Percentiles rank a stretch among this genome's conserved stretches.
Evolutionary conservation across 352 stramenopile genomes (phyloP).

Genomic region (Phytophthora pini): DNA sequence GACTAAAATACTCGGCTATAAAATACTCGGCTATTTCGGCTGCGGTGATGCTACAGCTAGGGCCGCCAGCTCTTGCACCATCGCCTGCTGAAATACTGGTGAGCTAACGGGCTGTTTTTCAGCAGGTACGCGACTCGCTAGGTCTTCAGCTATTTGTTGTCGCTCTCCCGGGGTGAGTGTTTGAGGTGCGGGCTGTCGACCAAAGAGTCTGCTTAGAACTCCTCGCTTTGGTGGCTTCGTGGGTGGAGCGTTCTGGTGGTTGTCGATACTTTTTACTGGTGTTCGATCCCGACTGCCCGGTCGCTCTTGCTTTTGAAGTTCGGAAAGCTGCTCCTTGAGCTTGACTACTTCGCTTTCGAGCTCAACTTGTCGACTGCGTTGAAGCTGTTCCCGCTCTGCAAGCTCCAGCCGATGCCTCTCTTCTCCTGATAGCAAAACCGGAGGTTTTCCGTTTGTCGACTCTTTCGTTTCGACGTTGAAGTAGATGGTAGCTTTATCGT

Average conservation of each 20-base stretch:
- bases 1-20: conserved; percentile 31
- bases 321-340: conserved; percentile 63
- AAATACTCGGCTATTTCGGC: conserved; percentile 23
- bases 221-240: conserved; percentile 29
- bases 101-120: conserved; percentile 62
- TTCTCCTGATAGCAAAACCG: conserved; percentile 56
- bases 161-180: conserved; percentile 41
- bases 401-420: conserved; percentile 65
- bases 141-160: conserved; percentile 43
- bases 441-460: conserved; percentile 57
- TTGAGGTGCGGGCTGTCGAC: conserved; percentile 13
- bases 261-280: conserved; percentile 11
- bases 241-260: background rate
- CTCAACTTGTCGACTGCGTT: conserved; percentile 59
- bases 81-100: conserved; percentile 53
- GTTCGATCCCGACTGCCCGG: conserved; percentile 13
- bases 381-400: conserved; percentile 57
- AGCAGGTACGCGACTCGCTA: conserved; percentile 39
- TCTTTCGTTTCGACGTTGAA: conserved; percentile 88
- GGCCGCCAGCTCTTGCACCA: conserved; percentile 53
- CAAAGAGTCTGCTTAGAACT: conserved; percentile 32
- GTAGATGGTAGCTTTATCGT: conserved; percentile 59
- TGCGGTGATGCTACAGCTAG: conserved; percentile 12
- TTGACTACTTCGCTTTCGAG: conserved; percentile 74
- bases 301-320: conserved; percentile 38